Evolutionary conservation across 2,329 filamentous ascomycete species (phyloP), one percentile per base, ranked within the genome.

Genomic region (Aspergillus carbonarius): DNA sequence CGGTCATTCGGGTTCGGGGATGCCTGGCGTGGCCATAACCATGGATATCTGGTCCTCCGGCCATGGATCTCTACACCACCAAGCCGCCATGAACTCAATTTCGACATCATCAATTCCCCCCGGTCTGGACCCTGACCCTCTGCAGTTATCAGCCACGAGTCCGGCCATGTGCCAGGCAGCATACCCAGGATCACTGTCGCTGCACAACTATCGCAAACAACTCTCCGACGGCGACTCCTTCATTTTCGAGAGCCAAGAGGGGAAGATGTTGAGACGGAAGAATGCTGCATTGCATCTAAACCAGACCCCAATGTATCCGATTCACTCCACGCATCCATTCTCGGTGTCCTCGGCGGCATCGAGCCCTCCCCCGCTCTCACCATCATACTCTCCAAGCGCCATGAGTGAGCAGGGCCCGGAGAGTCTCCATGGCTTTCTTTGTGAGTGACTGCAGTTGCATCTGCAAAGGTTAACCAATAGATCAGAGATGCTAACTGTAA

Each of bases 131-230:
- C 51, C 48, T 17, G 54, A 60, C 37, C 46, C 37, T 40, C 52
- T 56, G 27, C 57, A 55, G 32, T 54, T 56, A 10, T 37, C 55
- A 13, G 54, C 60, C 12, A 48, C 54, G n/a, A 60, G 54, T 34
- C 51, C 51, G 7, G 37, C 52, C 18, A 58, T 60, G 44, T 52
- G 47, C 23, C 37, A 35, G 15, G 23, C 62, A 18, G 47, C 55
- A 37, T 53, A 58, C 13, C 54, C 56, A n/a, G 60, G 60, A 12
- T 46, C 54, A 8, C 40, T 63, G 23, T 74, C 73, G 8, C 69
- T 74, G 32, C 73, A 74, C 63, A 66, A 73, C 51, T 76, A 75
- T 58, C 73, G 73, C 49, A 74, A 72, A 55, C 66, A 66, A 50
- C 67, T 76, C 53, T 70, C 71, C 9, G 60, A 67, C 44, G 64